These are phyloP conservation scores for Penicillium sclerotiorum DNA, from an alignment of 2,329 filamentous ascomycete genomes.

Conservation along the genomic window DNA sequence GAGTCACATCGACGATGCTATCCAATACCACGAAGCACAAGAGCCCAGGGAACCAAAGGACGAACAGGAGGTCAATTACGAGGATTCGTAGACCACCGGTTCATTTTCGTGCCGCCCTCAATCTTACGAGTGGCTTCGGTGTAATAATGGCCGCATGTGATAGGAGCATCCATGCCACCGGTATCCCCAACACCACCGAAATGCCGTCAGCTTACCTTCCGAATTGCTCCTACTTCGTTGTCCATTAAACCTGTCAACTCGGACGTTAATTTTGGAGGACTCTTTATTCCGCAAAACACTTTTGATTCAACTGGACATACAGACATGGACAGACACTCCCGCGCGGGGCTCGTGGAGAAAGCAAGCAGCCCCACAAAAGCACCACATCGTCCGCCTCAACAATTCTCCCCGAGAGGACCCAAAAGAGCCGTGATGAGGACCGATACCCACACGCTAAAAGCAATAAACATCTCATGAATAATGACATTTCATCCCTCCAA, in stretches of 20 bases:
- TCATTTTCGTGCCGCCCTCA: background rate
- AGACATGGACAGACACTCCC: background rate
- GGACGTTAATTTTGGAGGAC: no score
- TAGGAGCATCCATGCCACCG: no score
- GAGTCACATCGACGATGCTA: conserved; percentile 92
- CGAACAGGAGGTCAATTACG: conserved; percentile 58
- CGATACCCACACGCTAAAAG: conserved; percentile 1
- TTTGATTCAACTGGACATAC: background rate
- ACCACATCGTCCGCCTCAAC: background rate
- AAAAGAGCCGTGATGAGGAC: conserved; percentile 2
- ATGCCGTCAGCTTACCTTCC: no score
- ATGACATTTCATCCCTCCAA: conserved; percentile 3
- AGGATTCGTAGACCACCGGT: conserved; percentile 38
- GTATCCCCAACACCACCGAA: no score
- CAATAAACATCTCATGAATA: conserved; percentile 9
- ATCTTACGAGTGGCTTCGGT: background rate
- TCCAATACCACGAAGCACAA: conserved; percentile 91
- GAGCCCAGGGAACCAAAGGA: conserved; percentile 82
- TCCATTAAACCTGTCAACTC: no score
- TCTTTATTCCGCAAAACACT: background rate
- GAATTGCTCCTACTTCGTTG: background rate
- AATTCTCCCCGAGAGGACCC: background rate
- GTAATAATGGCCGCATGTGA: no score
- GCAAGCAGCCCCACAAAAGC: background rate
- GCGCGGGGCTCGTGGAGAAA: conserved; percentile 1